Evolutionary conservation across 805 yeast genomes (phyloP), one percentile per base, ranked within the genome.

Genomic region (Saturnispora ahearnii): DNA sequence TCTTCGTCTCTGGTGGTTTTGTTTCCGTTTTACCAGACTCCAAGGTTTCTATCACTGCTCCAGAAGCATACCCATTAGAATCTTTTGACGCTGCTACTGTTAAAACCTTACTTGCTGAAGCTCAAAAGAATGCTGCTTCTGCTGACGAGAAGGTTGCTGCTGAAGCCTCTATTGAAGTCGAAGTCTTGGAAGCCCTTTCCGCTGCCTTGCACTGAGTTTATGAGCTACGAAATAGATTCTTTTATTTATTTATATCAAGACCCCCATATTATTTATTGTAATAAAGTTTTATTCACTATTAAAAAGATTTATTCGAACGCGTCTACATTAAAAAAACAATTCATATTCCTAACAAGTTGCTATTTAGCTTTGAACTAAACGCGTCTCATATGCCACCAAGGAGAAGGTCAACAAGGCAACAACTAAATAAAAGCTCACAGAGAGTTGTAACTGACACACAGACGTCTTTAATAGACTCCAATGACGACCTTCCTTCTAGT

Each of bases 21-120:
- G 98, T 96, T 53, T 81, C 96, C 51, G 95, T 93, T 58, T 90
- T 87, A 69, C 97, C 96, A 72, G 95, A 87, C 64, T 89, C 96
- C 59, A 78, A 84, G 61, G 77, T 93, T 67, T 81, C 87, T 65
- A 84, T 93, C 70, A 85, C 93, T 65, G 90, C 97, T 57, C 84
- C 88, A 62, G 99, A 93, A 76, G 99, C 98, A 41, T 87, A 81
- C 75, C 87, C 93, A 65, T 77, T 93, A 61, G 91, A 88, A 57
- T 81, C 87, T 55, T 88, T 91, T 73, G 87, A 89, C 50, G 73
- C 81, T 40, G 86, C 81, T 59, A 80, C 86, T 61, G 82, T 90
- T 69, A 87, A 81, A 76, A 63, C 81, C 53, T 81, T 87, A 68
- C 77, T 89, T 64, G 79, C 91, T 53, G 97, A 91, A 70, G 98